Evolutionary conservation across 2,329 filamentous ascomycete genomes (phyloP).

Genomic region (Magnaporthales sp.): DNA sequence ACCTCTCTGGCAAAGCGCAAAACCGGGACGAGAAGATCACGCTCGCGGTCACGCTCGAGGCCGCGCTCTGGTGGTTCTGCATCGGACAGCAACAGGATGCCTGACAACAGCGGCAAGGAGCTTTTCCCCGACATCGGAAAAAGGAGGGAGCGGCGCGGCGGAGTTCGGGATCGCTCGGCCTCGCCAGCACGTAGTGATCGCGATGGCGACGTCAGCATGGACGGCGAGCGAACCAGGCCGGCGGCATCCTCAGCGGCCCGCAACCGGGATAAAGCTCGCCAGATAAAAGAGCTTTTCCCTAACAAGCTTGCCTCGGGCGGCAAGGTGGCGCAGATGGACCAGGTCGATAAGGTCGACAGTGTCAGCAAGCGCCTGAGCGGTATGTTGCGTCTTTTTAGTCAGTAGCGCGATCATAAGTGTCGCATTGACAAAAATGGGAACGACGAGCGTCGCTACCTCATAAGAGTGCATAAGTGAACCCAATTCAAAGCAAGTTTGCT

Average conservation of each 20-base stretch:
- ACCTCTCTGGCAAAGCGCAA: slow-evolving; percentile 23
- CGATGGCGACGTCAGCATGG: slow-evolving; percentile 27
- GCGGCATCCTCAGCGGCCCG: slow-evolving; percentile 17
- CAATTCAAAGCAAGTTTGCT: not conserved
- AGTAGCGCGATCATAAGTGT: not conserved
- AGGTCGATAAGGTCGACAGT: slow-evolving; percentile 18
- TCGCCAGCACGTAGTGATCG: slow-evolving; percentile 35
- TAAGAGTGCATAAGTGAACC: not conserved
- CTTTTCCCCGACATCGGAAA: slow-evolving; percentile 44
- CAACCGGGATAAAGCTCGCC: slow-evolving; percentile 35
- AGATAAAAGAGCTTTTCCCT: slow-evolving; percentile 51
- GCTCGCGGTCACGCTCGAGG: slow-evolving; percentile 10
- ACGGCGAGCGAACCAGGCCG: slow-evolving; percentile 14
- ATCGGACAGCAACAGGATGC: slow-evolving; percentile 18
- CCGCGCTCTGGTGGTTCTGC: slow-evolving; percentile 15
- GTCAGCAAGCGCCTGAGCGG: slow-evolving; percentile 14
- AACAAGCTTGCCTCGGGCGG: slow-evolving; percentile 23
- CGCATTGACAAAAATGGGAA: not conserved
- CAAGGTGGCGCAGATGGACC: slow-evolving; percentile 24
- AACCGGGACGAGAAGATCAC: slow-evolving; percentile 13
- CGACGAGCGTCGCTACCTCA: not conserved
- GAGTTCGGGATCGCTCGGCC: slow-evolving; percentile 37
- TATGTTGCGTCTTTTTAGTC: slow-evolving; percentile 12
- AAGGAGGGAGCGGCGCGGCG: slow-evolving; percentile 17
- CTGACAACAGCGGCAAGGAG: slow-evolving; percentile 45